phyloP scores from a whole-genome alignment of 2,329 filamentous ascomycete genomes.

The Teratosphaeriaceae sp. region DNA sequence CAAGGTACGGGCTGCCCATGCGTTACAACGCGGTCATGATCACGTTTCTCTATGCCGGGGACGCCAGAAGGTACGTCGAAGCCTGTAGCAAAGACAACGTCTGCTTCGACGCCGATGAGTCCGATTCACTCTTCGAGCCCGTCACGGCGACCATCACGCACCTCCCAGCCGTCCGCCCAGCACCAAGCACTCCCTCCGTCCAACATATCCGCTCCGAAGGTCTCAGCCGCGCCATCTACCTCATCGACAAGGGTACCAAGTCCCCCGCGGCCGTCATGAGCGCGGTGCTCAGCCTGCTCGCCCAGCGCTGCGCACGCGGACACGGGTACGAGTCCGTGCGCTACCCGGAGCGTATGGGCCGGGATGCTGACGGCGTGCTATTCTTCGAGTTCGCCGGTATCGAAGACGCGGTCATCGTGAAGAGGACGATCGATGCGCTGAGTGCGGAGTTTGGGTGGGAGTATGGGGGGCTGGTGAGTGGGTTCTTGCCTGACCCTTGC shows the following conservation, averaged over 20 bases:
- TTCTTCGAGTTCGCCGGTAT: constrained; percentile 11
- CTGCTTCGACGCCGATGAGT: constrained; percentile 6
- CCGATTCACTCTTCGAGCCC: neutral
- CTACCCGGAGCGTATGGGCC: constrained; percentile 1
- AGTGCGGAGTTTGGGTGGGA: constrained; percentile 1
- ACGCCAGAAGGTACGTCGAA: constrained; percentile 12
- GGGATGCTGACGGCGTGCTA: constrained; percentile 7
- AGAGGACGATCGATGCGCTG: constrained; percentile 1
- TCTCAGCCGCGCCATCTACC: constrained; percentile 2
- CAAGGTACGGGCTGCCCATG: constrained; percentile 9
- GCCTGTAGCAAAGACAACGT: constrained; percentile 4
- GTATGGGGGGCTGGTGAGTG: constrained; percentile 4
- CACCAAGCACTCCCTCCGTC: neutral
- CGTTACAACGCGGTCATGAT: constrained; percentile 15
- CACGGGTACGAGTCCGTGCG: neutral
- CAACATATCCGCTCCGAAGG: neutral
- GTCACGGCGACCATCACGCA: constrained; percentile 6
- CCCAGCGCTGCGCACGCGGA: neutral
- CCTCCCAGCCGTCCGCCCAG: neutral
- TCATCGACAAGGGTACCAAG: constrained; percentile 1
- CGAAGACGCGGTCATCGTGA: constrained; percentile 5
- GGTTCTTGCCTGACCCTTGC: constrained; percentile 11
- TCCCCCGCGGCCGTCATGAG: neutral
- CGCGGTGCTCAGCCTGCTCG: neutral
- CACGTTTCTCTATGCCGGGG: constrained; percentile 14